These are phyloP conservation scores for Neoarthrinium moseri DNA, from an alignment of 2,329 filamentous ascomycete species.

Conservation along the genomic window DNA sequence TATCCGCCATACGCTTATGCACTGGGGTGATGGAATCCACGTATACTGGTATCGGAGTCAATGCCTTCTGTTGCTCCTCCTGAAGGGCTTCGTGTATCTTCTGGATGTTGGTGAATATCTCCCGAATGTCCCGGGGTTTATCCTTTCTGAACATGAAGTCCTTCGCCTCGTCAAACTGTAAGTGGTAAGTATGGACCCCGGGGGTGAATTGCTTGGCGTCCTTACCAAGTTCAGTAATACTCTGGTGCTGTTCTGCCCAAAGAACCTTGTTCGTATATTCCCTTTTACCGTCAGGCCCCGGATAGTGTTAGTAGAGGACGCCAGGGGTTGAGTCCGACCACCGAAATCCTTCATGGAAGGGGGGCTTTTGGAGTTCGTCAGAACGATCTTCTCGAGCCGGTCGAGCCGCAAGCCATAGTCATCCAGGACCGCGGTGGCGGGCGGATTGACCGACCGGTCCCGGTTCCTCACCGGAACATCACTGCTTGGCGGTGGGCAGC, in stretches of 20 bases:
- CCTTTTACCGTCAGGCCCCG: slow-evolving; percentile 50
- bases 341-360: slow-evolving; percentile 19
- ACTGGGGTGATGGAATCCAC: slow-evolving; percentile 59
- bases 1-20: slow-evolving; percentile 56
- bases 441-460: slow-evolving; percentile 20
- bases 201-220: slow-evolving; percentile 15
- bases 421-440: slow-evolving; percentile 37
- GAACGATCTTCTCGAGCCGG: slow-evolving; percentile 50
- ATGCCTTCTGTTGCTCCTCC: slow-evolving; percentile 43
- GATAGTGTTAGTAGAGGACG: slow-evolving; percentile 43
- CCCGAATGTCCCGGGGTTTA: slow-evolving; percentile 37
- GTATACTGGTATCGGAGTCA: slow-evolving; percentile 53
- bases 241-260: slow-evolving; percentile 52
- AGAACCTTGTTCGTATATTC: slow-evolving; percentile 46
- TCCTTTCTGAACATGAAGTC: slow-evolving; percentile 44
- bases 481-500: slow-evolving; percentile 12
- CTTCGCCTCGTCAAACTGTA: slow-evolving; percentile 53
- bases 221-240: slow-evolving; percentile 54
- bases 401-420: slow-evolving; percentile 51
- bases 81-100: slow-evolving; percentile 47
- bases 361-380: slow-evolving; percentile 35
- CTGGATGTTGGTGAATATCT: slow-evolving; percentile 43
- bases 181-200: slow-evolving; percentile 10
- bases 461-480: slow-evolving; percentile 22
- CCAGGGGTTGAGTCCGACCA: slow-evolving; percentile 21